Base-by-base conservation (phyloP, 352 stramenopile species). In the Pythium insidiosum region DNA sequence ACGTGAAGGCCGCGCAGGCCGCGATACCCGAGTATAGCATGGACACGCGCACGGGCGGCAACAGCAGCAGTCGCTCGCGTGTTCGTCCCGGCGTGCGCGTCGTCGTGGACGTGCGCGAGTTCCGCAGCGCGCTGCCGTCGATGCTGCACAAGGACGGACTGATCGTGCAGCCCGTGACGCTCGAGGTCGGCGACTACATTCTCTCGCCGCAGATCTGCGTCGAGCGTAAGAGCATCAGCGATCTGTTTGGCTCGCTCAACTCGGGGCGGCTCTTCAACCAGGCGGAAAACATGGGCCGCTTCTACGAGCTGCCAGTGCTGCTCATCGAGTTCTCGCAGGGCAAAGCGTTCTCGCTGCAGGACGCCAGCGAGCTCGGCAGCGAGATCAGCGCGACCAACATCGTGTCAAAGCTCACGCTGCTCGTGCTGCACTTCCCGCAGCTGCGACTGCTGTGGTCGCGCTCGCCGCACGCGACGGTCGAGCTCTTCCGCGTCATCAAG, bases 141-240 rank as follows among this genome's bases (percentile, higher is more conserved):
- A 95, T 98, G 70, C 73, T 99, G n/a, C 93, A 99, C 66, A 84
- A 96, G 53, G 83, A 93, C 40, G 90, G 86, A 0, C 73, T 98
- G 40, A 56, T 94, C 43, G 66, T 99, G 20, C 70, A 93, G n/a
- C 95, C 96, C 6, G 73, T 97, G 13, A 98, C 95, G 18, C 66
- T 99, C 11, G 88, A 95, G 49, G 86, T 99, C 9, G 96, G 96
- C 5, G 96, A 99, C 65, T 99, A 98, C 62, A 94, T 99, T 6
- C 63, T 99, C 29, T 97, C 94, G 37, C 95, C 95, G 30, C 84
- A 98, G 18, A 95, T 99, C 50, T 98, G 93, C 55, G 77, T 99
- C 2, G 96, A 99, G 66, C 73, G 96, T 29, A 99, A 99, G 58
- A 91, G 69, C 50, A 73, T 93, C 33, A 88, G 75, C 50, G 96